These are phyloP conservation scores for Zanthoxylum bungeanum DNA, from an alignment of 345 rosid genomes.

Conservation along the genomic window DNA sequence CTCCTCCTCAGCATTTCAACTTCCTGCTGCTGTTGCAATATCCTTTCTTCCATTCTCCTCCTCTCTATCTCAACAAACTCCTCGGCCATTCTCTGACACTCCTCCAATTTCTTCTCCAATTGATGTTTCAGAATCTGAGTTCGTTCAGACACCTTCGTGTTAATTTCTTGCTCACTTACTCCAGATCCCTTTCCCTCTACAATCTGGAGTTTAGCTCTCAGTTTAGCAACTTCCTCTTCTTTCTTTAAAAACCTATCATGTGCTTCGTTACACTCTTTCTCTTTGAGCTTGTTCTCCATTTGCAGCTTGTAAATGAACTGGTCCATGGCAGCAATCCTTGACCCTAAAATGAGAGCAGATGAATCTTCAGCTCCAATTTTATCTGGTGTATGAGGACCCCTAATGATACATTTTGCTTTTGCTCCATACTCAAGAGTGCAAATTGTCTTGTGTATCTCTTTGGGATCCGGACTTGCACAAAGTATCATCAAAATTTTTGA, in stretches of 20 bases:
- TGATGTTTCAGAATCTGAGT: constrained; percentile 46
- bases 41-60: constrained; percentile 91
- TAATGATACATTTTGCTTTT: constrained; percentile 91
- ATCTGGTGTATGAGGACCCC: constrained; percentile 82
- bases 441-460: constrained; percentile 90
- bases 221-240: constrained; percentile 73
- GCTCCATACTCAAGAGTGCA: constrained; percentile 98
- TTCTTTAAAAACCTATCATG: constrained; percentile 69
- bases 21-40: constrained; percentile 86
- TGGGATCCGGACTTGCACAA: constrained; percentile 97
- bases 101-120: constrained; percentile 72
- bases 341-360: constrained; percentile 57
- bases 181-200: constrained; percentile 49
- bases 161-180: constrained; percentile 69
- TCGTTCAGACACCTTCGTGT: constrained; percentile 66
- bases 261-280: constrained; percentile 75
- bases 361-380: constrained; percentile 61
- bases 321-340: constrained; percentile 89
- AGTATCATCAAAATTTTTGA: constrained; percentile 92
- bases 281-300: constrained; percentile 77
- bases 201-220: constrained; percentile 44
- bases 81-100: constrained; percentile 80
- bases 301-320: constrained; percentile 81
- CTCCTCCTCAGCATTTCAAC: constrained; percentile 77
- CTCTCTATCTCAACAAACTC: constrained; percentile 83